Conservation (phyloP, 2,329 filamentous ascomycete genomes). For the Bretziella fagacearum region DNA sequence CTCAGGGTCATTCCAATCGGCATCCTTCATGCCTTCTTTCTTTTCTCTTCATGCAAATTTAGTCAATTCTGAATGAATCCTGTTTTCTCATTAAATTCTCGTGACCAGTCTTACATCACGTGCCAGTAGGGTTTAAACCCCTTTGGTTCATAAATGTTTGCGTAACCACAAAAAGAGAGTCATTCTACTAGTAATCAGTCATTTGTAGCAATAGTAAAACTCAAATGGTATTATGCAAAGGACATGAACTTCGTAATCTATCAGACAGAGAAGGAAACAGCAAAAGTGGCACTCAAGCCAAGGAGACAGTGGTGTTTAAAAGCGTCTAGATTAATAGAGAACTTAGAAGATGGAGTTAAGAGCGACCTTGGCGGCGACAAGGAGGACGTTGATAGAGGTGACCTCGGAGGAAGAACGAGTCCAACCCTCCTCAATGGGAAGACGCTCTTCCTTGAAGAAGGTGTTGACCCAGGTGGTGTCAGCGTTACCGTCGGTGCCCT, state of each 20-base stretch:
- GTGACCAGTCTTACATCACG: too few relatives aligned
- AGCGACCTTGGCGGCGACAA: constrained; percentile 2
- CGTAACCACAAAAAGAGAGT: too few relatives aligned
- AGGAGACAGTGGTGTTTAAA: background rate
- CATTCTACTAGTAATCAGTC: too few relatives aligned
- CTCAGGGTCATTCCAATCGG: too few relatives aligned
- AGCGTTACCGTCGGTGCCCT: constrained; percentile 16
- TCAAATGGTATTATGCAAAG: background rate
- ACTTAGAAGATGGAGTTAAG: constrained; percentile 3
- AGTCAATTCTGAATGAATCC: too few relatives aligned
- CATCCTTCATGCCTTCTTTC: too few relatives aligned
- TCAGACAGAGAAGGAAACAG: background rate
- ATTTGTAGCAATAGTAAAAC: too few relatives aligned
- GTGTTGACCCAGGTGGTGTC: constrained; percentile 16
- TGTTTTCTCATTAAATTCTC: too few relatives aligned
- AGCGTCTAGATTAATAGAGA: background rate
- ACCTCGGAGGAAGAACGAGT: background rate
- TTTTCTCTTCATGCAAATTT: too few relatives aligned
- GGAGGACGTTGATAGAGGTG: background rate
- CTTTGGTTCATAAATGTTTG: too few relatives aligned
- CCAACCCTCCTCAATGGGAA: constrained; percentile 13
- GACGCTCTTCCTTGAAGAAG: constrained; percentile 15
- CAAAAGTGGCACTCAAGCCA: background rate
- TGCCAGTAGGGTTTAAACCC: too few relatives aligned
- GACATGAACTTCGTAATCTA: background rate